Base-by-base conservation (phyloP, 169 alveolate genomes). In the Plasmodium knowlesi region DNA sequence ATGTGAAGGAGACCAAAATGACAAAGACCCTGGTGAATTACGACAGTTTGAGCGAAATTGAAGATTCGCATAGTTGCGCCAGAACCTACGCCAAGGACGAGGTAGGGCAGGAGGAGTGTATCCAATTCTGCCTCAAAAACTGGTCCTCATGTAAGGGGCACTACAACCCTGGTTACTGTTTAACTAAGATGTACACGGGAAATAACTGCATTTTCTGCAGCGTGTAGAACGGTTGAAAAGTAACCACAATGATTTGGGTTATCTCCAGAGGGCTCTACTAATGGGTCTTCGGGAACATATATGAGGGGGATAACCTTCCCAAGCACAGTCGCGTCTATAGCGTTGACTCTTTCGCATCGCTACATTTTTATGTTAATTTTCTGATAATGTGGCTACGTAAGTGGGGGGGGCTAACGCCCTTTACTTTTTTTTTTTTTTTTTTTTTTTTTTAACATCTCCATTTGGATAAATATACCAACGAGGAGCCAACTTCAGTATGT, bases 111-210 rank as follows among this genome's bases (percentile, higher is more conserved):
- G 81, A 43, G 16, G 78, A 43, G 67, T 85, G 93, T 61, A 39
- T 25, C 22, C 22, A 74, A 53, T 85, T 85, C 25, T 85, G 93
- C 80, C 16, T 53, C n/a, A 22, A 85, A 22, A 74, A 85, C 39
- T 85, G 84, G 85, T 1, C 14, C 39, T 19, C 25, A 2, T 85
- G 93, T 41, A 53, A 54, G 57, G 34, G 54, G 39, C 86, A 85
- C n/a, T 34, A 50, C 43, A 73, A 85, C 19, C 93, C 93, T 2
- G 93, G 93, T 53, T 85, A 73, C 22, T 85, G 93, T 28, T 74
- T 85, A 30, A 74, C 93, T 16, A 74, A 74, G 19, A 34, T 85
- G 43, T 73, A 73, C 50, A 10, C 71, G 41, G 82, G 46, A 1
- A 74, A 54, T 53, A 53, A 50, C 25, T 85, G 93, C 43, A 43